phyloP scores from a whole-genome alignment of 208 protist genomes.

The Angomonas deanei region DNA sequence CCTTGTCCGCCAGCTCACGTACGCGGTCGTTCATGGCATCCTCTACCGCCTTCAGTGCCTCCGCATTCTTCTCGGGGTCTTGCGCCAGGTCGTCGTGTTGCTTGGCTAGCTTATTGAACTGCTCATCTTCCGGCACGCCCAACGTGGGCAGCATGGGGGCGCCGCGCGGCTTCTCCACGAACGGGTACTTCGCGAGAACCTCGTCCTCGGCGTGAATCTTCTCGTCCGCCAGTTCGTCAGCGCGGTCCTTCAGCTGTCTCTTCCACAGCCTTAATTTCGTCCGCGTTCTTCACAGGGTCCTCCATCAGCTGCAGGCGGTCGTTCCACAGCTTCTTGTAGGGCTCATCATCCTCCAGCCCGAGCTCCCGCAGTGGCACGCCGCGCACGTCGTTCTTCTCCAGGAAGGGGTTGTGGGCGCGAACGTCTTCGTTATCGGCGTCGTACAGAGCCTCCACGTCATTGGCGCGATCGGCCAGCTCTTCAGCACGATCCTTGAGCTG shows the following conservation, averaged over 20 bases:
- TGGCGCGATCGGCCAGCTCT: conserved; percentile 13
- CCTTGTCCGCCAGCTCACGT: conserved; percentile 17
- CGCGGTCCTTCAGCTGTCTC: conserved; percentile 12
- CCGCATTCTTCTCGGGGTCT: not conserved
- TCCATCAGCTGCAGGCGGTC: conserved; percentile 18
- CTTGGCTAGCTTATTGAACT: conserved; percentile 17
- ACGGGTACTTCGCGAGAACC: conserved; percentile 10
- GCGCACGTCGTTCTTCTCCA: conserved; percentile 22
- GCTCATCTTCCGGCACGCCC: conserved; percentile 20
- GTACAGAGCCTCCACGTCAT: conserved; percentile 20
- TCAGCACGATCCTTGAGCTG: too few relatives aligned
- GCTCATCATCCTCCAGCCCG: conserved; percentile 14
- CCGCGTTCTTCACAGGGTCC: conserved; percentile 17
- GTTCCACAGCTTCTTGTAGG: conserved; percentile 19
- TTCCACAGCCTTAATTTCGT: conserved; percentile 14
- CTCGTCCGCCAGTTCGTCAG: conserved; percentile 20
- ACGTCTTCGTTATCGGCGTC: conserved; percentile 22
- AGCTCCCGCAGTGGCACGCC: conserved; percentile 25
- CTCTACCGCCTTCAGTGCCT: conserved; percentile 8
- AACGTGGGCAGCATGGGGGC: conserved; percentile 21
- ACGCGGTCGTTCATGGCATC: conserved; percentile 13
- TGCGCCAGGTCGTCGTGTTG: conserved; percentile 6
- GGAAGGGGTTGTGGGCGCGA: conserved; percentile 32
- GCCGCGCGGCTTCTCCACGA: not conserved
- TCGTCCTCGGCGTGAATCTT: conserved; percentile 13